phyloP scores from a whole-genome alignment of 2,329 filamentous ascomycete genomes.

The Fusarium robinianum region DNA sequence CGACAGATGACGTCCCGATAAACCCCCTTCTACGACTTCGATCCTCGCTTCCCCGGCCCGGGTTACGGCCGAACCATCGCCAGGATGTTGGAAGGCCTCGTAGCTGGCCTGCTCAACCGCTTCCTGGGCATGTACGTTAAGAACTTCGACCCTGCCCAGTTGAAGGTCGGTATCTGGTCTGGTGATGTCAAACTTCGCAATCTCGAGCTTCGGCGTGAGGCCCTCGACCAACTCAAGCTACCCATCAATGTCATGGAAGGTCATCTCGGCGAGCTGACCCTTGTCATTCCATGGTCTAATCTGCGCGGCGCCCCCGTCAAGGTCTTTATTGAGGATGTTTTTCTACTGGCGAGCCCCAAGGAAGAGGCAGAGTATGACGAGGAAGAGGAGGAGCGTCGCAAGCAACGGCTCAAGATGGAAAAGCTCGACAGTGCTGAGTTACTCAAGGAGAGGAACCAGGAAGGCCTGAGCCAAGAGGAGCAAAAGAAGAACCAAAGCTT shows the following conservation, averaged over 20 bases:
- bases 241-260: slow-evolving; percentile 97
- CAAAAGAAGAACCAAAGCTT: slow-evolving; percentile 98
- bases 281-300: slow-evolving; percentile 98
- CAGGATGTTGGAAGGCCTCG: slow-evolving; percentile 94
- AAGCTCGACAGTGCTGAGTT: slow-evolving; percentile 96
- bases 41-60: slow-evolving; percentile 60
- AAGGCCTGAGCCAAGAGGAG: slow-evolving; percentile 92
- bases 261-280: slow-evolving; percentile 86
- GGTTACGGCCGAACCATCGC: slow-evolving; percentile 67
- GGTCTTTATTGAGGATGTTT: slow-evolving; percentile 96
- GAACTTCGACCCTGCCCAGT: slow-evolving; percentile 97
- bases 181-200: slow-evolving; percentile 95
- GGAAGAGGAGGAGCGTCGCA: slow-evolving; percentile 85
- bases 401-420: slow-evolving; percentile 96
- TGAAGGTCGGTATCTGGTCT: slow-evolving; percentile 99
- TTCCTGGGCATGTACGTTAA: slow-evolving; percentile 99
- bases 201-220: slow-evolving; percentile 90
- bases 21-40: slow-evolving; percentile 16
- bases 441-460: slow-evolving; percentile 87
- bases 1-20: slow-evolving; percentile 34
- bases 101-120: slow-evolving; percentile 96
- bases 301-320: slow-evolving; percentile 91
- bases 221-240: slow-evolving; percentile 93
- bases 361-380: slow-evolving; percentile 93
- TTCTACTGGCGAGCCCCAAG: slow-evolving; percentile 90